Evolutionary conservation across 345 rosid genomes (phyloP).

Genomic region (Citrus trifoliata): DNA sequence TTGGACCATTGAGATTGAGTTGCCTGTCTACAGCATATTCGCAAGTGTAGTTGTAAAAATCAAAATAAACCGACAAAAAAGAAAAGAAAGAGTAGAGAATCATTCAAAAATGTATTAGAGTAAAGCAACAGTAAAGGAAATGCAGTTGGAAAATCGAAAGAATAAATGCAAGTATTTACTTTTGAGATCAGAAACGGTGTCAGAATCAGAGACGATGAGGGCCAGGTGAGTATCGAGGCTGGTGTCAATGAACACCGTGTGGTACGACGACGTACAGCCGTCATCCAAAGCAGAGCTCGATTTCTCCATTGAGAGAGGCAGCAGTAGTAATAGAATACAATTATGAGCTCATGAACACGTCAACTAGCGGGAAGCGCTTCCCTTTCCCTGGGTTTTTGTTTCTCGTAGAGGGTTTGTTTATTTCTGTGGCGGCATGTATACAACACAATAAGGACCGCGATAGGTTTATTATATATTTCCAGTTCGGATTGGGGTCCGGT

Average conservation of each 20-base stretch:
- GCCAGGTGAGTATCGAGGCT: conserved; percentile 58
- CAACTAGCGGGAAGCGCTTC: background rate
- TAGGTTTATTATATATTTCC: background rate
- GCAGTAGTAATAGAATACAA: no score
- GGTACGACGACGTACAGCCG: conserved; percentile 7
- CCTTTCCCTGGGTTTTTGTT: background rate
- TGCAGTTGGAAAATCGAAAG: background rate
- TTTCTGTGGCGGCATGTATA: background rate
- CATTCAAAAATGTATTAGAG: background rate
- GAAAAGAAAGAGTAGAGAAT: no score
- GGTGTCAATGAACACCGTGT: conserved; percentile 52
- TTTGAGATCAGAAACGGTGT: conserved; percentile 60
- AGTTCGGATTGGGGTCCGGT: background rate
- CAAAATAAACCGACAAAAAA: no score
- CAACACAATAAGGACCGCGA: background rate
- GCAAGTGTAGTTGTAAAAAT: background rate
- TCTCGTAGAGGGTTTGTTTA: background rate
- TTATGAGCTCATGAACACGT: background rate
- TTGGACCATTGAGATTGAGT: background rate
- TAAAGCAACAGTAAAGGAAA: background rate
- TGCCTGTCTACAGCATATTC: background rate
- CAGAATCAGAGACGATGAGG: conserved; percentile 37
- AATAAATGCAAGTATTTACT: conserved; percentile 16
- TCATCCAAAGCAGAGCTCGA: conserved; percentile 18
- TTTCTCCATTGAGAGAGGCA: conserved; percentile 17